These are phyloP conservation scores for Fusarium sp. DNA, from an alignment of 2,329 filamentous ascomycete species.

Conservation along the genomic window DNA sequence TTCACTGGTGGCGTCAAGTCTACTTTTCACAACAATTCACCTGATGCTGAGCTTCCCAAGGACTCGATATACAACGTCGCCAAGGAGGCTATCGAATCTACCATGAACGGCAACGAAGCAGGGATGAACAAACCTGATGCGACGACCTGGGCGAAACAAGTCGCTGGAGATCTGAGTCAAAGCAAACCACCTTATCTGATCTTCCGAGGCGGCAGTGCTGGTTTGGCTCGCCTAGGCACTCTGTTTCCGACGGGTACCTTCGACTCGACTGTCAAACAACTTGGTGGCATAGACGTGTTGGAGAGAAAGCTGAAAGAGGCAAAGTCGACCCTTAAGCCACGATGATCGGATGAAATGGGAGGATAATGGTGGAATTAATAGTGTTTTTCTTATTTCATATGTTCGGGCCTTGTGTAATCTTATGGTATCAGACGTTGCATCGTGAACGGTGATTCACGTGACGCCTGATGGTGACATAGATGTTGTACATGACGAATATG, in stretches of 20 bases:
- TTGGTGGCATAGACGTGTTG: constrained; percentile 21
- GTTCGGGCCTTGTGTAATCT: accelerated
- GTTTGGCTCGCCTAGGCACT: neutral
- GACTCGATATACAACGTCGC: constrained; percentile 28
- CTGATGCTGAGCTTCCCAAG: neutral
- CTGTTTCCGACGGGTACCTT: constrained; percentile 15
- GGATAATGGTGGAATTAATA: too few species aligned
- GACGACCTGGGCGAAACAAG: constrained; percentile 24
- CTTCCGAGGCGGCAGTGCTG: constrained; percentile 17
- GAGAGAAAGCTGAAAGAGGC: constrained; percentile 18
- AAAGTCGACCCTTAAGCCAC: neutral
- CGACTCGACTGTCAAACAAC: constrained; percentile 20
- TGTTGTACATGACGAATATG: constrained; percentile 19
- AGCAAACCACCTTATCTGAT: constrained; percentile 22
- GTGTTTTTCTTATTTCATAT: neutral
- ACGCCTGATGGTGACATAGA: constrained; percentile 20
- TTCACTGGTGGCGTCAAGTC: constrained; percentile 40
- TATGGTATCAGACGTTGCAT: neutral
- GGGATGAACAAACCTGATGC: neutral
- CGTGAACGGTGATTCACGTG: neutral
- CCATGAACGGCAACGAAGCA: constrained; percentile 3
- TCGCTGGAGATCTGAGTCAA: constrained; percentile 24
- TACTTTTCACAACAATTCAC: constrained; percentile 17
- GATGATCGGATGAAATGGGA: neutral
- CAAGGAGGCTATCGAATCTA: constrained; percentile 21